Base-by-base conservation (phyloP, 2,329 filamentous ascomycete genomes). In the Zymoseptoria brevis region DNA sequence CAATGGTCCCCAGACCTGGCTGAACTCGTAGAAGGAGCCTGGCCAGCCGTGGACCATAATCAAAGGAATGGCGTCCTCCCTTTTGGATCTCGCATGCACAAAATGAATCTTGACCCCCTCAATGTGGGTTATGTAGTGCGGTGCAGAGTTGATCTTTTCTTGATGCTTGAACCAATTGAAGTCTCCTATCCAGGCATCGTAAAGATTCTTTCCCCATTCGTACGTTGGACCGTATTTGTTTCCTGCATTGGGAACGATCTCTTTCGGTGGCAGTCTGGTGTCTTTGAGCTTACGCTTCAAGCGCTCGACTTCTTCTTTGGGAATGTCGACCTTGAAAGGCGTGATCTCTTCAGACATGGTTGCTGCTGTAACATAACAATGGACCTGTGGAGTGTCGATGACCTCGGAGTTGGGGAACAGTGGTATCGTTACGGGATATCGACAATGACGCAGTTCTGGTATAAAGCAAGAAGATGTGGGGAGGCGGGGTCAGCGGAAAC, bases 11-110 rank as follows among this genome's bases (percentile, higher is more conserved):
- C 75, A 75, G 19, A 76, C 70, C 59, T 72, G 74, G 51, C 66
- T 73, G 62, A 77, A 77, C 61, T 80, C 77, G 62, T 75, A 73
- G 57, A 79, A 78, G 1, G 71, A 74, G 4, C 76, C 76, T 3
- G 76, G 76, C 77, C 75, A 79, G 29, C 76, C 77, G 62, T 79
- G 75, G 1, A 76, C 64, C 45, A 78, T 63, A 0, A 79, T 62
- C 1, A 79, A 63, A 1, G 77, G 75, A 41, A 78, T 74, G 0
- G 74, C 75, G 21, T 71, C 63, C 3, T 50, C 75, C 73, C 57
- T 55, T 6, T 56, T 55, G 0, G 69, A 69, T 52, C 67, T 69
- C 30, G 73, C 69, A 59, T 76, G 74, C 16, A 76, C 64, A 62
- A 77, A 77, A 64, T 75, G 73, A 19, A 76, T 64, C 2, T 68